A percentile compares a stretch with the other conserved stretches of the same genome.
Conservation (phyloP, 371 early-diverging fungal genomes). For the Mucor sp. region DNA sequence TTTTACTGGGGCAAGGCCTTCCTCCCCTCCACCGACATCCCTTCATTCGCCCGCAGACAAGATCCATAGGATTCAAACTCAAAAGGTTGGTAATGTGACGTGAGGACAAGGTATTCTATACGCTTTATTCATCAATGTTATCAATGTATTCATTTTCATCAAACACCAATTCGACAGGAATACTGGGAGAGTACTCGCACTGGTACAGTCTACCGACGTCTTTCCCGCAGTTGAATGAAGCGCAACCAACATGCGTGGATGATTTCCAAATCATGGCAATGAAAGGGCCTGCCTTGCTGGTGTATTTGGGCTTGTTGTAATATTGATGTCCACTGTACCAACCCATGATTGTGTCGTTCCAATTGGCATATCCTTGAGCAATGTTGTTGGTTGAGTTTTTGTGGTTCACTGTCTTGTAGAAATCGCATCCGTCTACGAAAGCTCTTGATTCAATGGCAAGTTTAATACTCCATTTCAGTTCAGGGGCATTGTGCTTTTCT, state of each 20-base stretch:
- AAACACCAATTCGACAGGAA: background rate
- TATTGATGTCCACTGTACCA: constrained; percentile 1
- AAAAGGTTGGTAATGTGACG: background rate
- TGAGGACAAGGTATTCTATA: background rate
- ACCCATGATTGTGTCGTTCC: background rate
- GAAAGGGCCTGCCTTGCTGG: background rate
- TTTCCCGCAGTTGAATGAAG: background rate
- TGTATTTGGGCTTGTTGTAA: constrained; percentile 1
- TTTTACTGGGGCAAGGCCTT: constrained; percentile 12
- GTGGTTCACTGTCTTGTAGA: background rate
- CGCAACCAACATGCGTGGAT: background rate
- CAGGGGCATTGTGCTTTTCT: background rate
- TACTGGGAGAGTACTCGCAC: constrained; percentile 6
- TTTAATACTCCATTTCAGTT: background rate
- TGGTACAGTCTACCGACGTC: background rate
- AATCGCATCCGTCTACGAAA: background rate
- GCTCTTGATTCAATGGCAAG: background rate
- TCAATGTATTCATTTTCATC: background rate
- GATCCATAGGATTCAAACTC: background rate
- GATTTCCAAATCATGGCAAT: constrained; percentile 10
- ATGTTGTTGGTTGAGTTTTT: background rate
- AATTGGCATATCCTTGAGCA: background rate
- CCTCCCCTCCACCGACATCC: background rate
- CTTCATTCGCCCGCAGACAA: background rate
- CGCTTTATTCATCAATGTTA: background rate